Conservation (phyloP, 352 stramenopile species). For the Thraustochytrium striatum region DNA sequence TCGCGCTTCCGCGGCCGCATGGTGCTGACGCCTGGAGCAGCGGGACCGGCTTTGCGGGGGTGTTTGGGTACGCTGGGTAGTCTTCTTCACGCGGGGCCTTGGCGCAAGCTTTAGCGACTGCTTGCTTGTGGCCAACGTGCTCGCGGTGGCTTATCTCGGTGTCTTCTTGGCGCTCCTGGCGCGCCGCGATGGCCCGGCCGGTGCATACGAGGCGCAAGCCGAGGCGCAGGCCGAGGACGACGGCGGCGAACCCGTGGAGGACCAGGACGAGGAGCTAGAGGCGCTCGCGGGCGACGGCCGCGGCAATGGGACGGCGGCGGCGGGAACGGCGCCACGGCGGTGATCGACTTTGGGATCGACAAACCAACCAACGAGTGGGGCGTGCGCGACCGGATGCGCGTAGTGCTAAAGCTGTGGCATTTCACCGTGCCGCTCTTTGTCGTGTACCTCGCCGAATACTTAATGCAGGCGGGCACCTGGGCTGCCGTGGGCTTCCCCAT, state of each 20-base stretch:
- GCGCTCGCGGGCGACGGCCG: no score
- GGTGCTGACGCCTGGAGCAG: conserved; percentile 84
- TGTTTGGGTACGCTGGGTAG: conserved; percentile 83
- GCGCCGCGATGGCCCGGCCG: not conserved
- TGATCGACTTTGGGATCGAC: no score
- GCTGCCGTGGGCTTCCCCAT: conserved; percentile 87
- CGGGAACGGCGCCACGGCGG: no score
- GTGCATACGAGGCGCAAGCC: not conserved
- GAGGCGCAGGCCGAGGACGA: not conserved
- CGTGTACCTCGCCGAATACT: conserved; percentile 89
- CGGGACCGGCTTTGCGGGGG: conserved; percentile 81
- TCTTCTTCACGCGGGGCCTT: conserved; percentile 65
- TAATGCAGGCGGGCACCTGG: conserved; percentile 85
- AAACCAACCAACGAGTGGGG: conserved; percentile 62
- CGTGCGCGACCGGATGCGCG: conserved; percentile 62
- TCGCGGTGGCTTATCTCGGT: conserved; percentile 22
- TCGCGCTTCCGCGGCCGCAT: conserved; percentile 70
- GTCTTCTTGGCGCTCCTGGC: conserved; percentile 31
- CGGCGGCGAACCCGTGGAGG: not conserved
- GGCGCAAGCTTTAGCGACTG: conserved; percentile 59
- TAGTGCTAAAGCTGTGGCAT: conserved; percentile 73
- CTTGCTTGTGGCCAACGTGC: conserved; percentile 54
- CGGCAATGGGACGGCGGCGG: no score
- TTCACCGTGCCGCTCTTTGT: conserved; percentile 83
- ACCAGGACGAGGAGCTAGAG: no score